These are phyloP conservation scores for Neohortaea acidophila DNA, from an alignment of 495 filamentous ascomycete genomes.

Conservation along the genomic window DNA sequence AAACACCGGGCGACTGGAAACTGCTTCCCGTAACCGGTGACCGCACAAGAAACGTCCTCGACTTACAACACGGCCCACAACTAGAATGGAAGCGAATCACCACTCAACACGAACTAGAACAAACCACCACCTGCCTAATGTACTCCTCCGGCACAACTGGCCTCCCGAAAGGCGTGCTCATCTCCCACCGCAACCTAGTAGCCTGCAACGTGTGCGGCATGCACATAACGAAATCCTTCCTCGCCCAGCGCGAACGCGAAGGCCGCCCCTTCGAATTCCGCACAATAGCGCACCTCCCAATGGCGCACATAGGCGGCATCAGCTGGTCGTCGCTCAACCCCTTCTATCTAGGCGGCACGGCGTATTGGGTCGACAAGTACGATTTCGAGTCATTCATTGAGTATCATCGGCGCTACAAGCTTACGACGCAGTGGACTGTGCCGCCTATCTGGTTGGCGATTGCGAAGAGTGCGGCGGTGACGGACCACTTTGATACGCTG, in stretches of 20 bases:
- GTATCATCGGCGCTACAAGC: constrained; percentile 47
- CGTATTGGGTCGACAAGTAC: constrained; percentile 58
- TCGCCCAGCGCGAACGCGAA: not conserved
- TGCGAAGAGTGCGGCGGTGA: constrained; percentile 50
- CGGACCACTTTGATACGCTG: constrained; percentile 51
- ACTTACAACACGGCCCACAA: constrained; percentile 8
- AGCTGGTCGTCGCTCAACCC: constrained; percentile 32
- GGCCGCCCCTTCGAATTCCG: not conserved
- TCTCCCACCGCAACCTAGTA: constrained; percentile 45
- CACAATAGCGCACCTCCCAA: constrained; percentile 35
- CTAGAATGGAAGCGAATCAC: constrained; percentile 18
- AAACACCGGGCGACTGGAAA: constrained; percentile 12
- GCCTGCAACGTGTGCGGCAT: not conserved
- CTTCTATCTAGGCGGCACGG: constrained; percentile 22
- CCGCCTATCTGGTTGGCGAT: constrained; percentile 56
- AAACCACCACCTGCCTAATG: constrained; percentile 34
- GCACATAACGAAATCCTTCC: not conserved
- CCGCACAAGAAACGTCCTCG: not conserved
- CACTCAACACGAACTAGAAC: constrained; percentile 12
- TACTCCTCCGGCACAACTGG: constrained; percentile 69
- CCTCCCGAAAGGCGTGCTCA: constrained; percentile 65
- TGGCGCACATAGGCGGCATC: constrained; percentile 49
- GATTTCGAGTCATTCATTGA: constrained; percentile 54
- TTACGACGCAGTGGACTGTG: constrained; percentile 42
- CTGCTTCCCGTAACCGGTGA: constrained; percentile 12